Conservation (phyloP, 2,329 filamentous ascomycete species). For the Sporothrix euskadiensis region DNA sequence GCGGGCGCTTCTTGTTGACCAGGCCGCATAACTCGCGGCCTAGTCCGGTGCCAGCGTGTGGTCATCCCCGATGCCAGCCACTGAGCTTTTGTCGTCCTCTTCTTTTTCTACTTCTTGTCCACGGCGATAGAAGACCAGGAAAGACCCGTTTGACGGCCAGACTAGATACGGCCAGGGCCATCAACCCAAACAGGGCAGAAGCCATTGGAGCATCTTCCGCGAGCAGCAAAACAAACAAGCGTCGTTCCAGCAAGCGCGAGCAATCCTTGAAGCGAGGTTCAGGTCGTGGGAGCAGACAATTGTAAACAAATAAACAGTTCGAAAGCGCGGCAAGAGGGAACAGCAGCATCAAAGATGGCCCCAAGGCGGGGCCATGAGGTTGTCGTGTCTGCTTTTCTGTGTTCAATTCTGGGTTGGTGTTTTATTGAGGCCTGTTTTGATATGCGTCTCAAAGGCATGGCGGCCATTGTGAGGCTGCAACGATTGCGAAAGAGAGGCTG, state of each 20-base stretch:
- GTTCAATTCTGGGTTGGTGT: background rate
- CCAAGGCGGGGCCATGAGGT: background rate
- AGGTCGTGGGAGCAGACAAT: background rate
- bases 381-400: background rate
- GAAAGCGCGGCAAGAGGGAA: background rate
- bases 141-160: background rate
- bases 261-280: too few relatives aligned
- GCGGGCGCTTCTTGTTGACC: background rate
- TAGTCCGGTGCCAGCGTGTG: background rate
- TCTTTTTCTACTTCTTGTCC: background rate
- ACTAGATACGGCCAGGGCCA: background rate
- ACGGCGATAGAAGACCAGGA: background rate
- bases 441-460: background rate
- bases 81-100: background rate
- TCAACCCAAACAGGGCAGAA: background rate
- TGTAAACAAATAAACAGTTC: conserved; percentile 13
- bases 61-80: conserved; percentile 18
- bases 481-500: background rate
- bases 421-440: background rate
- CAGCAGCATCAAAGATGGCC: background rate
- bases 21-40: conserved; percentile 19
- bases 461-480: background rate
- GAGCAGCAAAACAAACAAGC: conserved; percentile 14
- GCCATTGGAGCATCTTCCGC: conserved; percentile 5
- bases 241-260: conserved; percentile 8